Base-by-base conservation (phyloP, 305 asterid genomes). In the Rubia balearica region DNA sequence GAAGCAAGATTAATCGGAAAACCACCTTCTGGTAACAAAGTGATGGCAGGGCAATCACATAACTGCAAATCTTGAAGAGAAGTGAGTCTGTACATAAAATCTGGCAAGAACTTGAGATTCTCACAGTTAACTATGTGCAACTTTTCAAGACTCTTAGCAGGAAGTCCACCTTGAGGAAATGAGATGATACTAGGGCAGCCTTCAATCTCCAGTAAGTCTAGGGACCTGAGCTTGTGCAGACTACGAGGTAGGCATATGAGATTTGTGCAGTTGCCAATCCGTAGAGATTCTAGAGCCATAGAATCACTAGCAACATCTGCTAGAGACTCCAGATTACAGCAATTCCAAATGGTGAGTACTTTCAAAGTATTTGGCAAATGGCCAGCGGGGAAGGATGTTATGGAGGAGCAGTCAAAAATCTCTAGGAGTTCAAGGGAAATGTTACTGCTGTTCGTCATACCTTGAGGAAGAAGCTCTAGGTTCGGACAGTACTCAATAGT, bases 321-420 rank as follows among this genome's bases (percentile, higher is more conserved):
- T 55, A 83, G 78, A n/a, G 87, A 74, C 82, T 79, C 83, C 33
- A 85, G 81, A 76, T 85, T 85, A 73, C 75, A 69, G 71, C 88
- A 85, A 49, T 81, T 79, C 85, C 83, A 80, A 70, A 83, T 67
- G 14, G 81, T 80, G 77, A 82, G 83, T 36, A 83, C 81, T 74
- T 76, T 73, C 67, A 84, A 22, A 16, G 83, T 78, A 22, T 70
- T 75, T 5, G 89, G 85, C 55, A 78, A 74, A 61, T 81, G 83
- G 49, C 89, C 85, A 36, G 56, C 62, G 5, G 84, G 85, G 60
- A 85, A 74, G 5, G 82, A 80, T 49, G 81, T 74, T 70, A 84
- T 46, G 24, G 89, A 76, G 61, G 85, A 71, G 74, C 84, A 79
- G 62, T 80, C 83, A 17, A 83, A 81, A 60, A 85, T 78, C 75